Evolutionary conservation across 1,284 basidiomycete species (phyloP).

Genomic region (Cutaneotrichosporon arboriforme): DNA sequence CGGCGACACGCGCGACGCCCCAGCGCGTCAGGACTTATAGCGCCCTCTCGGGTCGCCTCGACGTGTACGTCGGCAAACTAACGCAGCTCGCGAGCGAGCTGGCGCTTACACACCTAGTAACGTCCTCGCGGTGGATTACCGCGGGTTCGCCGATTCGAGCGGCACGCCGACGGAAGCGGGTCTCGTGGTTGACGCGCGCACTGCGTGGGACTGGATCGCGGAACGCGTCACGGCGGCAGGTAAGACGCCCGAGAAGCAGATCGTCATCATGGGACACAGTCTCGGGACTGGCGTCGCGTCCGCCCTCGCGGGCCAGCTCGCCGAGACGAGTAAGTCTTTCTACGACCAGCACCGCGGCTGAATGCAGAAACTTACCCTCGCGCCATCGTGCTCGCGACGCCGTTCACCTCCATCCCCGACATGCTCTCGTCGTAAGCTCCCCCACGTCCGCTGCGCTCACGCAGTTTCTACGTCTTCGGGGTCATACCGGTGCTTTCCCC

Average conservation of each 20-base stretch:
- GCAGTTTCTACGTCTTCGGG: constrained; percentile 35
- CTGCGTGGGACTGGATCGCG: constrained; percentile 74
- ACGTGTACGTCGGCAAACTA: constrained; percentile 31
- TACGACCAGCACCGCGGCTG: not conserved
- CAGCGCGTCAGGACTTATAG: constrained; percentile 9
- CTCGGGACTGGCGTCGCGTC: constrained; percentile 79
- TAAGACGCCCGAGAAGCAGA: constrained; percentile 11
- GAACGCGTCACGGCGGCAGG: constrained; percentile 5
- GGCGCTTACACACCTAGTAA: too few relatives aligned
- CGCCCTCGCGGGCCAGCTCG: constrained; percentile 33
- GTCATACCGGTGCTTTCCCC: constrained; percentile 37
- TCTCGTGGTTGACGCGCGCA: constrained; percentile 65
- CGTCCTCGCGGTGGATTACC: constrained; percentile 79
- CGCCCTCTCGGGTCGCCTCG: constrained; percentile 11
- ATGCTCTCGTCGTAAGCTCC: constrained; percentile 31
- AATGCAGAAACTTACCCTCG: constrained; percentile 28
- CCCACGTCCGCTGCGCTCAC: not conserved
- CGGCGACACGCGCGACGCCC: constrained; percentile 10
- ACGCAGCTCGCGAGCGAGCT: too few relatives aligned
- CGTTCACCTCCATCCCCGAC: constrained; percentile 40
- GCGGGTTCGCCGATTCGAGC: constrained; percentile 85
- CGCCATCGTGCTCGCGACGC: constrained; percentile 39
- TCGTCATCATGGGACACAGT: constrained; percentile 64
- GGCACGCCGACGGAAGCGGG: constrained; percentile 72
- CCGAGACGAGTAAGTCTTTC: constrained; percentile 30